Conservation (phyloP, 331 rosid species). For the Pyracantha coccinea region DNA sequence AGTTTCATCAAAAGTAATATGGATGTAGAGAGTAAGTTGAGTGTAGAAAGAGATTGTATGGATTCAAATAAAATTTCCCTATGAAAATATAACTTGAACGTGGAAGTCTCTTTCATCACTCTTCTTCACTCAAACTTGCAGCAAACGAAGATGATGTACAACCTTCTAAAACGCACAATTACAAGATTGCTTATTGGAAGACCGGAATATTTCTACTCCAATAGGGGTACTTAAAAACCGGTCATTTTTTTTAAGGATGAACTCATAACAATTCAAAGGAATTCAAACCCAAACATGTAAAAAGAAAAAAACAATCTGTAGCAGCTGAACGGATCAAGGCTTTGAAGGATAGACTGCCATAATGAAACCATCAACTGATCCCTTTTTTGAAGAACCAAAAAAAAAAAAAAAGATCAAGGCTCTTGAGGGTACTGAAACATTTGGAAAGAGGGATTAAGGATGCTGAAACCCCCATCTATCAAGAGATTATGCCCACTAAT, state of each 20-base stretch:
- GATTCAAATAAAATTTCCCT: too few species aligned
- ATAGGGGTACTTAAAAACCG: neutral
- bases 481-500: constrained; percentile 31
- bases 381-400: too few species aligned
- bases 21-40: too few species aligned
- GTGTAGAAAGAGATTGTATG: too few species aligned
- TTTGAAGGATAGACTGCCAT: constrained; percentile 9
- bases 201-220: neutral
- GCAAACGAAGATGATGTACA: neutral
- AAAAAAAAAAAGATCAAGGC: constrained; percentile 1
- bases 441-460: constrained; percentile 11
- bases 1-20: too few species aligned
- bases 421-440: constrained; percentile 41
- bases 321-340: neutral
- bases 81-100: too few species aligned
- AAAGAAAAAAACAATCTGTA: neutral
- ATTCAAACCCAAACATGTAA: neutral
- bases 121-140: too few species aligned
- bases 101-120: too few species aligned
- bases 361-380: accelerated
- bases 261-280: neutral
- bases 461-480: constrained; percentile 30
- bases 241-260: neutral
- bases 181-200: neutral
- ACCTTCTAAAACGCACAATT: neutral